A percentile compares a stretch with the other conserved stretches of the same genome.
These are phyloP conservation scores for Volvox carteri DNA, from an alignment of 163 green algal species.

Conservation along the genomic window DNA sequence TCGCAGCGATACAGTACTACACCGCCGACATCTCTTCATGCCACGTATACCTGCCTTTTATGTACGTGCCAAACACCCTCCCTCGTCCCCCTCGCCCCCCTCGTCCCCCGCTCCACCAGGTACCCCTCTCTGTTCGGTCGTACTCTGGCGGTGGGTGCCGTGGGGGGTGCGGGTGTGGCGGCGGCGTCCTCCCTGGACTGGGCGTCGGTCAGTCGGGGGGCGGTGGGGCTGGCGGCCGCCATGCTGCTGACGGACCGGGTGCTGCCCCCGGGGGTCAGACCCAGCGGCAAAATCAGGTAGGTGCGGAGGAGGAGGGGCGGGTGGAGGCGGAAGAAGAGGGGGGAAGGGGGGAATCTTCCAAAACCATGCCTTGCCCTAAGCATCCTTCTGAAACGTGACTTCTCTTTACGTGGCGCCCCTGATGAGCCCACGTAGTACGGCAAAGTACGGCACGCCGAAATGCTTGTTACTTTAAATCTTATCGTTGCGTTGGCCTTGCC, in stretches of 20 bases:
- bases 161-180: neutral
- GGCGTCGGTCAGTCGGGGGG: neutral
- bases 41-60: no score
- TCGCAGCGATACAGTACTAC: no score
- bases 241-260: slow-evolving; percentile 37
- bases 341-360: no score
- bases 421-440: no score
- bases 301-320: neutral
- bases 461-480: no score
- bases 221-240: slow-evolving; percentile 11
- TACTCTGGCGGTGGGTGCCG: neutral
- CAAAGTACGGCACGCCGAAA: no score
- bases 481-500: no score
- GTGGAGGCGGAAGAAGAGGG: neutral
- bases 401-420: no score
- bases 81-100: neutral
- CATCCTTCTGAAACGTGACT: no score
- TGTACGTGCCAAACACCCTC: neutral
- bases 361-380: no score
- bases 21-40: no score
- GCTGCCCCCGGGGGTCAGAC: neutral
- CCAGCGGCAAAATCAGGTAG: slow-evolving; percentile 35
- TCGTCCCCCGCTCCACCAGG: no score
- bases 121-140: slow-evolving; percentile 29
- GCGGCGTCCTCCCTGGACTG: slow-evolving; percentile 8